Conservation (phyloP, 169 alveolate genomes). For the Plasmodium ovale region DNA sequence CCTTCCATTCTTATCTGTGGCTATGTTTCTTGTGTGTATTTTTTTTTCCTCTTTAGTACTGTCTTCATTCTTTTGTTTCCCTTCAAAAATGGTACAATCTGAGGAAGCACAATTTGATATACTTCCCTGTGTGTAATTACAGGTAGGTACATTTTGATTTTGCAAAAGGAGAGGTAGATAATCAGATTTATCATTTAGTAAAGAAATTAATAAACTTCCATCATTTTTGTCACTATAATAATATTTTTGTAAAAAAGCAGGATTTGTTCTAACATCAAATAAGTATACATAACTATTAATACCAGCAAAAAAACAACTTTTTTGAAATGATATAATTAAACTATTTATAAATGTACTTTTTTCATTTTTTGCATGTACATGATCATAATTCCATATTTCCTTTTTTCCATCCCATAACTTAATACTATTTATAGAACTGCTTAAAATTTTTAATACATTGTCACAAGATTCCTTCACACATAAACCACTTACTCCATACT, state of each 20-base stretch:
- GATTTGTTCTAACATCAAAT: slow-evolving; percentile 54
- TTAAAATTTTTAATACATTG: slow-evolving; percentile 16
- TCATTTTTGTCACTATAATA: slow-evolving; percentile 66
- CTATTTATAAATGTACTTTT: slow-evolving; percentile 45
- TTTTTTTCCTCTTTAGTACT: not conserved
- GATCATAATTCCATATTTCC: slow-evolving; percentile 60
- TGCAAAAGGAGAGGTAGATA: slow-evolving; percentile 24
- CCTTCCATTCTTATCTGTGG: not conserved
- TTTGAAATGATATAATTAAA: slow-evolving; percentile 53
- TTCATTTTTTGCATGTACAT: slow-evolving; percentile 28
- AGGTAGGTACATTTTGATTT: not conserved
- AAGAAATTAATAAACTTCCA: slow-evolving; percentile 47
- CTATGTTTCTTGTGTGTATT: not conserved
- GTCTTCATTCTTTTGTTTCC: not conserved
- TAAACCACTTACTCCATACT: slow-evolving; percentile 71
- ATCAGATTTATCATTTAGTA: slow-evolving; percentile 43
- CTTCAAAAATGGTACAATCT: not conserved
- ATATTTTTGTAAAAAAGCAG: slow-evolving; percentile 34
- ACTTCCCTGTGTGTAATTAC: not conserved
- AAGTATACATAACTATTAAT: slow-evolving; percentile 45
- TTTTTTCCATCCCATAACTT: slow-evolving; percentile 54
- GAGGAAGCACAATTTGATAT: not conserved
- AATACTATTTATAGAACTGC: slow-evolving; percentile 56
- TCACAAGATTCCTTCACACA: slow-evolving; percentile 33
- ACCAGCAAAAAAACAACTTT: slow-evolving; percentile 65